Evolutionary conservation across 1,284 basidiomycete genomes (phyloP), one percentile per base, ranked within the genome.

Genomic region (Trichosporon sp.): DNA sequence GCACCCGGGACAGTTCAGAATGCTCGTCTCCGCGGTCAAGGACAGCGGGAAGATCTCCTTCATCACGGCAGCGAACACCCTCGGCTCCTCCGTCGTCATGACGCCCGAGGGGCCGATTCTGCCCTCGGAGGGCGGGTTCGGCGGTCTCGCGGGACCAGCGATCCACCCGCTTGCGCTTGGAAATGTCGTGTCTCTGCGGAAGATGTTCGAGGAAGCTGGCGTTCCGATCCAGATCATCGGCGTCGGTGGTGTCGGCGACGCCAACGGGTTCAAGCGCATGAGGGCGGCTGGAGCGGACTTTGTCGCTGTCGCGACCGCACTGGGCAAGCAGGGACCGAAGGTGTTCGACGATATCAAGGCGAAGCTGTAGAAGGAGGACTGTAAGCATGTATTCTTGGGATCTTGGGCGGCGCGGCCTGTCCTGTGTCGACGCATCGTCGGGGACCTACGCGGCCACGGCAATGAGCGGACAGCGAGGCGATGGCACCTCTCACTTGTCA

Each of bases 91-190:
- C 37, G 63, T 65, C 21, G 69, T 74, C n/a, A 54, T 71, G 68
- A 63, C 19, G 31, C 8, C 7, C 16, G n/a, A 1, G 68, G 51
- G 4, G 12, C 48, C 71, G 0, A 19, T 68, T 1, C 67, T 74
- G 4, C 73, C 73, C 5, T 68, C 63, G 6, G 73, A 70, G 1
- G 69, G 68, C 14, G 73, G 73, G 0, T 67, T 74, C n/a, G 73
- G 73, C 31, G 73, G 73, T 5, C 63, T 74, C 65, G 73, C 70
- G 2, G 73, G 73, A 0, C 71, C 73, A 0, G 69, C 68, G 1
- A 70, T 74, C 48, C 73, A 74, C 43, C 73, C 73, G 1, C 65
- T 74, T 2, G 32, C 73, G 6, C 67, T 74, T 12, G 73, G 73
- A 2, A 74, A 74, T 31, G 73, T 74, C 5, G 19, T 51, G 0